Evolutionary conservation across 805 yeast genomes (phyloP).

Genomic region (Priceomyces castillae): DNA sequence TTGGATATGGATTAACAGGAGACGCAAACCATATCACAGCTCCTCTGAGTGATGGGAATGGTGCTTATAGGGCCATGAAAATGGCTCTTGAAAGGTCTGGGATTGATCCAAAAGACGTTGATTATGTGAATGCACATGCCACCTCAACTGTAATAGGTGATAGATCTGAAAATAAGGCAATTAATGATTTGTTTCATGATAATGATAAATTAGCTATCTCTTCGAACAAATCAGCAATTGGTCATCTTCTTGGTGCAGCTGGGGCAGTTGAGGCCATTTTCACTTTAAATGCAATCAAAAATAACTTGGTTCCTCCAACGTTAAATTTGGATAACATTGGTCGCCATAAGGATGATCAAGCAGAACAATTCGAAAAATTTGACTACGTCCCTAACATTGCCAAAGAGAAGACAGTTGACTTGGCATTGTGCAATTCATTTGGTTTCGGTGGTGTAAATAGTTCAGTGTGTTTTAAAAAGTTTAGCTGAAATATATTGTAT

Average conservation of each 20-base stretch:
- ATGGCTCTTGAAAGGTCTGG: slow-evolving; percentile 62
- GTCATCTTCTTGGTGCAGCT: slow-evolving; percentile 94
- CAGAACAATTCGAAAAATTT: slow-evolving; percentile 41
- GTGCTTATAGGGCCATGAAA: slow-evolving; percentile 80
- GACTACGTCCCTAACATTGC: slow-evolving; percentile 59
- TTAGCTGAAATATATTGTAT: neutral
- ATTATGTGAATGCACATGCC: slow-evolving; percentile 93
- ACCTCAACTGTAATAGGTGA: slow-evolving; percentile 92
- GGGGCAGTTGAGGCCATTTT: slow-evolving; percentile 91
- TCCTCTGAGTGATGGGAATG: slow-evolving; percentile 77
- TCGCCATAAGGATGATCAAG: slow-evolving; percentile 44
- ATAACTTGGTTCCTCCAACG: slow-evolving; percentile 72
- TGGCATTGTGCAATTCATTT: slow-evolving; percentile 84
- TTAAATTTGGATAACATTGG: slow-evolving; percentile 61
- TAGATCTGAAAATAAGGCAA: slow-evolving; percentile 78
- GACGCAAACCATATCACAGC: slow-evolving; percentile 94
- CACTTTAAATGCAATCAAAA: slow-evolving; percentile 62
- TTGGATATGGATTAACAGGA: slow-evolving; percentile 87
- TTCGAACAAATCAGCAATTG: slow-evolving; percentile 89
- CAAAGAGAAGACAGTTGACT: slow-evolving; percentile 36
- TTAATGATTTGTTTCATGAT: slow-evolving; percentile 46
- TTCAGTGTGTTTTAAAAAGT: slow-evolving; percentile 51
- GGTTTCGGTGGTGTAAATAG: slow-evolving; percentile 98
- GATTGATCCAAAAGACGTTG: slow-evolving; percentile 49
- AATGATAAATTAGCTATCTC: slow-evolving; percentile 52